These are phyloP conservation scores for Zymoseptoria brevis DNA, from an alignment of 2,329 filamentous ascomycete genomes.

Conservation along the genomic window DNA sequence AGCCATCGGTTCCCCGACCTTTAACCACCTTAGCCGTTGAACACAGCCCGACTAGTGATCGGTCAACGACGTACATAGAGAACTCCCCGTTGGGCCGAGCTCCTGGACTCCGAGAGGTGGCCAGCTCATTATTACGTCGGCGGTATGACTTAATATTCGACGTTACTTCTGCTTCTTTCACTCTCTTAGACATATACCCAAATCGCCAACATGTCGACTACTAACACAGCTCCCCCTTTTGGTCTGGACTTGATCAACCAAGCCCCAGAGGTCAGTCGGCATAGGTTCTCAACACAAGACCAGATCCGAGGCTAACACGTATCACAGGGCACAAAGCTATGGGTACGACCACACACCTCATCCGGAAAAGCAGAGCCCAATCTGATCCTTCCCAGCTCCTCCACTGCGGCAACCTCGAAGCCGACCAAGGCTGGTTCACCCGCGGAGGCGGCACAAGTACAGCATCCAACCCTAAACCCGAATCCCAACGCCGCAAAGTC, in stretches of 20 bases:
- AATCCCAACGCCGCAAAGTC: conserved; percentile 23
- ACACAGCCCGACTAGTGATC: background rate
- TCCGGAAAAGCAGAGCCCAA: background rate
- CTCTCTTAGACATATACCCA: background rate
- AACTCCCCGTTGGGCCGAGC: background rate
- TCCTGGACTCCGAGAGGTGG: background rate
- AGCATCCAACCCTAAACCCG: conserved; percentile 24
- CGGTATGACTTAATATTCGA: background rate
- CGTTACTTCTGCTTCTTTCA: background rate
- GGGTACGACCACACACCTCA: conserved; percentile 15
- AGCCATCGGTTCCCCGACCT: too few species aligned
- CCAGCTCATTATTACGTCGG: background rate
- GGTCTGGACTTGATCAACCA: conserved; percentile 20
- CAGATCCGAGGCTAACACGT: background rate
- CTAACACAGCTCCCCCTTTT: conserved; percentile 4
- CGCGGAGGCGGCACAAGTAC: conserved; percentile 26
- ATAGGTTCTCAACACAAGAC: background rate
- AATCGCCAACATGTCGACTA: conserved; percentile 1
- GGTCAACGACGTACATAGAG: background rate
- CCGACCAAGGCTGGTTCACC: conserved; percentile 31
- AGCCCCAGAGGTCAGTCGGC: conserved; percentile 13
- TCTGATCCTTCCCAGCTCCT: conserved; percentile 19
- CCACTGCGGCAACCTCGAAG: conserved; percentile 30
- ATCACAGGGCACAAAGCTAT: conserved; percentile 30
- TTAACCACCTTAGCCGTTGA: background rate